Percentiles rank a stretch among this genome's conserved stretches.
phyloP scores from a whole-genome alignment of 2,329 filamentous ascomycete genomes.

The Aspergillus vadensis region DNA sequence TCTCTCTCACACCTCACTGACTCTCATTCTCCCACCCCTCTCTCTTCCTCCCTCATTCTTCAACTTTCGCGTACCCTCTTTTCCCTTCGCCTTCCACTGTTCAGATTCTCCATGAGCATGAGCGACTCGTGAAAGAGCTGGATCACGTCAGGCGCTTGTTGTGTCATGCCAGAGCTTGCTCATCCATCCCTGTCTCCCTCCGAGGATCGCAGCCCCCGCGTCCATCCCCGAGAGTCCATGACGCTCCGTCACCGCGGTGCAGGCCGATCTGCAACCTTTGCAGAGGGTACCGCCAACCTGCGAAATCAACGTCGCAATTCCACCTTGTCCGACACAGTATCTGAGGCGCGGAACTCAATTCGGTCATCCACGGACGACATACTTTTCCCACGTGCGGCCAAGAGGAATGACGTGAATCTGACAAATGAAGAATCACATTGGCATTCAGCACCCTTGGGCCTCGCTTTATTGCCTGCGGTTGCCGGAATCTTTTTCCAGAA shows the following conservation, averaged over 20 bases:
- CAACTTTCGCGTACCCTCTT: neutral
- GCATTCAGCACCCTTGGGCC: slow-evolving; percentile 77
- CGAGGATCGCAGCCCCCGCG: slow-evolving; percentile 15
- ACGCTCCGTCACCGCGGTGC: slow-evolving; percentile 41
- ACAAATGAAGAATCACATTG: slow-evolving; percentile 65
- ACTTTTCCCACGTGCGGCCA: slow-evolving; percentile 58
- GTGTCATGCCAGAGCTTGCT: slow-evolving; percentile 20
- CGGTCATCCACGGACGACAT: slow-evolving; percentile 71
- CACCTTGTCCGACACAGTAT: slow-evolving; percentile 73
- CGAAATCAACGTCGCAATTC: slow-evolving; percentile 68
- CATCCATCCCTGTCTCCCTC: slow-evolving; percentile 21
- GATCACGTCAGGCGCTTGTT: neutral
- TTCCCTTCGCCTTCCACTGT: neutral
- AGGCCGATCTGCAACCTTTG: slow-evolving; percentile 39
- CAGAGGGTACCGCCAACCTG: slow-evolving; percentile 33
- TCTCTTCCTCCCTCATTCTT: neutral
- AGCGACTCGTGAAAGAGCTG: neutral
- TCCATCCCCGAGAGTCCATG: slow-evolving; percentile 18
- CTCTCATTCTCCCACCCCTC: neutral
- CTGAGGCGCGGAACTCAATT: slow-evolving; percentile 65
- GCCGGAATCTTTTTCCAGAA: slow-evolving; percentile 82
- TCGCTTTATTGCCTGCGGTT: slow-evolving; percentile 83
- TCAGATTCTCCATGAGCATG: neutral
- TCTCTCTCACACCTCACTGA: neutral
- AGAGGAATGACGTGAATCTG: slow-evolving; percentile 33